Base-by-base conservation (phyloP, 768 basidiomycete species). In the Leccinum barrowsii region DNA sequence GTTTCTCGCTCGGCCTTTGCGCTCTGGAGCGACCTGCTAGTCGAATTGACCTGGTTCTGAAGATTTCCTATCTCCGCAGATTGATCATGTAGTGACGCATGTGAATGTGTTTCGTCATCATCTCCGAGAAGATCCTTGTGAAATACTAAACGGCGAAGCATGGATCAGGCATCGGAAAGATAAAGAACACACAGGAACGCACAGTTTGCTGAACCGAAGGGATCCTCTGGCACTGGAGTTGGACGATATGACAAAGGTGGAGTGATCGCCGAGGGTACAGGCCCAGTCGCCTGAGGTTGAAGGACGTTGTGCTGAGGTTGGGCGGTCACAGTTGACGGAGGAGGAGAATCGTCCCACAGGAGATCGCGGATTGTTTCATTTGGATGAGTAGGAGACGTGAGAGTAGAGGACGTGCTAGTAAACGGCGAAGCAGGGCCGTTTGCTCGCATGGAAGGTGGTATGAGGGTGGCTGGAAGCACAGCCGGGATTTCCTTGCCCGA, bases 41-140 rank as follows among this genome's bases (percentile, higher is more conserved):
- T 96, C 12, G 89, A 92, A 63, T 82, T 80, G 48, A 97, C 77
- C 64, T 95, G 90, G 65, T 93, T 94, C 72, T 87, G 87, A 21
- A 85, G 74, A 67, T 97, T 95, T 7, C 92, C 92, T 55, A 98
- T 89, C 68, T 94, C 90, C 4, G 85, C 90, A 28, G 90, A 92
- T 58, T 83, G 82, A 64, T 94, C 87, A 5, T 87, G 84, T 6
- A 87, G 67, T 40, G 82, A 78, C 52, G 83, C 76, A 15, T 85
- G 77, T 0, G 77, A 55, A 5, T 78, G 73, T 2, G 72, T 70
- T 24, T 77, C 74, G 10, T 84, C 81, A 34, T 94, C 91, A 62
- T 91, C 90, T 26, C 84, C 86, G 28, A 94, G 77, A 55, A 93
- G 79, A 72, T 92, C 85, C 42, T 74, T 74, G 63, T 63, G 61